Conservation (phyloP, 768 basidiomycete species). For the Sporobolomyces roseus region DNA sequence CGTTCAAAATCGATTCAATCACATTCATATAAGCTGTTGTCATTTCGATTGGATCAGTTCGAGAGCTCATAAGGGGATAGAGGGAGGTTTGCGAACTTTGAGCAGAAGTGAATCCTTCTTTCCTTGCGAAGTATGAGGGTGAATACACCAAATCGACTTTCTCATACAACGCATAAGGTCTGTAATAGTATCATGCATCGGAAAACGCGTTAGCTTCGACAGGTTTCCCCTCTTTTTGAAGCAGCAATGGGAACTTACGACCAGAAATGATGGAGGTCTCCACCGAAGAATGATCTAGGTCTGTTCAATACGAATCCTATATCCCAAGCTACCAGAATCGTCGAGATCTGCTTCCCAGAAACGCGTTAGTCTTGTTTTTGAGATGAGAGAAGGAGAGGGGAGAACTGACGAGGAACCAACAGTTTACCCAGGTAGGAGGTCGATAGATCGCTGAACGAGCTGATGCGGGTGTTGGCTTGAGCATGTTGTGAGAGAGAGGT, state of each 20-base stretch:
- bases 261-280: conserved; percentile 48
- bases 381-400: too few relatives aligned
- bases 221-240: neutral
- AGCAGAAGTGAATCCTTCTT: conserved; percentile 48
- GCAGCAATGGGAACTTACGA: conserved; percentile 37
- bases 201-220: neutral
- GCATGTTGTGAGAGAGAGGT: neutral
- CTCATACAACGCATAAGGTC: conserved; percentile 19
- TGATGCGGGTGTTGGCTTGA: conserved; percentile 7
- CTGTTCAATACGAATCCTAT: conserved; percentile 9
- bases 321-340: conserved; percentile 24
- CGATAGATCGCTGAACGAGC: neutral
- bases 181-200: neutral
- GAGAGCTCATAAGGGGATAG: neutral
- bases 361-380: too few relatives aligned
- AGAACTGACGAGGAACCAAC: conserved; percentile 28
- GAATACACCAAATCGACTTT: conserved; percentile 46
- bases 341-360: too few relatives aligned
- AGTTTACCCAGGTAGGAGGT: conserved; percentile 1
- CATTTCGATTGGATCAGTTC: neutral
- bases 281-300: conserved; percentile 45
- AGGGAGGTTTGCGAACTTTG: neutral
- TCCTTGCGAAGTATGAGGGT: conserved; percentile 29
- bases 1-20: conserved; percentile 46
- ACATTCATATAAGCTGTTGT: conserved; percentile 47